A percentile compares a stretch with the other conserved stretches of the same genome.
Conservation (phyloP, 1,284 basidiomycete genomes). For the Fomes fomentarius region DNA sequence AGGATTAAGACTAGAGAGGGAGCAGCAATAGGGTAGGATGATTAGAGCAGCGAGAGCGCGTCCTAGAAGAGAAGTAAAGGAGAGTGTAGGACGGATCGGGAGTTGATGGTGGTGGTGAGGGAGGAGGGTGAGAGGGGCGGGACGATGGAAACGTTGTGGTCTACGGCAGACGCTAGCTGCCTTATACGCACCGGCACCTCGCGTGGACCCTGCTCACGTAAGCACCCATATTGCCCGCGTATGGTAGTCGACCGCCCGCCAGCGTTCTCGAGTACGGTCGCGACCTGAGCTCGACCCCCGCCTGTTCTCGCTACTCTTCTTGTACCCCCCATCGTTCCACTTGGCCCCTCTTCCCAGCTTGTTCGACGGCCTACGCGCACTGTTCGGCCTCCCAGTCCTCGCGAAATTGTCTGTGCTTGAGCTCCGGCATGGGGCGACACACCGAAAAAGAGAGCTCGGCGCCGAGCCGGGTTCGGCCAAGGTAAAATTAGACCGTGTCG, state of each 20-base stretch:
- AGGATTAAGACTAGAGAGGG: slow-evolving; percentile 16
- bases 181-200: slow-evolving; percentile 17
- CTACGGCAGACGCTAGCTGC: slow-evolving; percentile 12
- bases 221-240: slow-evolving; percentile 1
- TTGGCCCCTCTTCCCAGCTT: not conserved
- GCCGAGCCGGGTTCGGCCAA: slow-evolving; percentile 3
- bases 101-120: slow-evolving; percentile 11
- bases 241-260: slow-evolving; percentile 6
- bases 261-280: slow-evolving; percentile 20
- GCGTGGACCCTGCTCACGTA: slow-evolving; percentile 17
- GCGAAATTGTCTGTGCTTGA: not conserved
- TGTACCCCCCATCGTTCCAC: slow-evolving; percentile 1
- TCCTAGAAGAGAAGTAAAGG: slow-evolving; percentile 25
- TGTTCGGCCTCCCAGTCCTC: not conserved
- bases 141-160: slow-evolving; percentile 20
- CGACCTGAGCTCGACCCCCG: slow-evolving; percentile 20
- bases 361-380: not conserved
- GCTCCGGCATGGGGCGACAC: no score
- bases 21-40: slow-evolving; percentile 11
- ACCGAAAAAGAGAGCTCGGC: not conserved
- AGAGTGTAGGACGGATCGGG: slow-evolving; percentile 28
- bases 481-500: slow-evolving; percentile 20
- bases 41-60: not conserved
- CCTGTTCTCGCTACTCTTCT: not conserved
- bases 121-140: slow-evolving; percentile 9